Evolutionary conservation across 139 green algal species (phyloP).

Genomic region (Nannochloris sp.): DNA sequence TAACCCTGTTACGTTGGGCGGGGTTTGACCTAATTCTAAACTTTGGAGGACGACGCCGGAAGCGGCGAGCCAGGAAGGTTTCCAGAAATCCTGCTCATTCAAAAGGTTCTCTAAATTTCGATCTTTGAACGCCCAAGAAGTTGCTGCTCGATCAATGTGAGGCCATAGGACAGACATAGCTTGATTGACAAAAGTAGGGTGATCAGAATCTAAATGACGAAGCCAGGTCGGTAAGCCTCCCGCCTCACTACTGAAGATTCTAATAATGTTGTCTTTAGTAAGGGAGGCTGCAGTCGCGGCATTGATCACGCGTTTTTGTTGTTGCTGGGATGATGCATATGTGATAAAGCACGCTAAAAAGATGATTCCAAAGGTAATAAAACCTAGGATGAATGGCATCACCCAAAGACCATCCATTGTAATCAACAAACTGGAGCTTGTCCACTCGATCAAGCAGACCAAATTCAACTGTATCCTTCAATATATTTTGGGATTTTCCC

Average conservation of each 20-base stretch:
- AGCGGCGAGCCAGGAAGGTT: constrained; percentile 7
- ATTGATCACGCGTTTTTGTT: too few relatives aligned
- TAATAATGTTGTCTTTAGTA: background rate
- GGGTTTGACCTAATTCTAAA: constrained; percentile 15
- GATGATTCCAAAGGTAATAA: too few relatives aligned
- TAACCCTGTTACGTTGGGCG: constrained; percentile 1
- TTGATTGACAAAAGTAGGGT: constrained; percentile 11
- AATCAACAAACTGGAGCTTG: too few relatives aligned
- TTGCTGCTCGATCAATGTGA: constrained; percentile 5
- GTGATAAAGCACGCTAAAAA: too few relatives aligned
- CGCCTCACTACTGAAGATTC: background rate
- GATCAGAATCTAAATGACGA: background rate
- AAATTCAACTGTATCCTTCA: too few relatives aligned
- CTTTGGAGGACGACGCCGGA: constrained; percentile 2
- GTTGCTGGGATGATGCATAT: too few relatives aligned
- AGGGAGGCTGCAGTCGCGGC: too few relatives aligned
- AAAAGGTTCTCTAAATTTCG: constrained; percentile 18
- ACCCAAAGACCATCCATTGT: too few relatives aligned
- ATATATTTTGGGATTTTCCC: too few relatives aligned
- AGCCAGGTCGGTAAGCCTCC: constrained; percentile 14
- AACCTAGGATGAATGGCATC: too few relatives aligned
- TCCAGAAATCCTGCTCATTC: constrained; percentile 20
- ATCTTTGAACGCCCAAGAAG: background rate
- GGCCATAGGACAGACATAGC: constrained; percentile 13
- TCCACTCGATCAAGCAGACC: too few relatives aligned